phyloP scores from a whole-genome alignment of 2,329 filamentous ascomycete genomes.

The Xylariaceae sp. region DNA sequence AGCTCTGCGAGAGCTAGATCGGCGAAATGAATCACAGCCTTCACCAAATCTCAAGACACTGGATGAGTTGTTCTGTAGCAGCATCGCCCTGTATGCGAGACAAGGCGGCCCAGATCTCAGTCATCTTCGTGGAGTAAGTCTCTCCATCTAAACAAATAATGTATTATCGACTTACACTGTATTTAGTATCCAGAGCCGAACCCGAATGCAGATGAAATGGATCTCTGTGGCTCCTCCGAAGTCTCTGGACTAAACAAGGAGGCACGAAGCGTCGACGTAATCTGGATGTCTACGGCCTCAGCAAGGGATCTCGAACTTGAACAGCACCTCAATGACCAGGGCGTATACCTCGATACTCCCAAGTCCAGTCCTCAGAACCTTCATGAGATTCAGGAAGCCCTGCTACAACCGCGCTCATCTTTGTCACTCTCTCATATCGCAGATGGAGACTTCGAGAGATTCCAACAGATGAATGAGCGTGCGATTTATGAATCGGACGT shows the following conservation, averaged over 20 bases:
- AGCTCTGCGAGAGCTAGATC: constrained; percentile 28
- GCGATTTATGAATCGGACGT: constrained; percentile 10
- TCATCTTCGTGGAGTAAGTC: constrained; percentile 31
- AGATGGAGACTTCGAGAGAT: constrained; percentile 21
- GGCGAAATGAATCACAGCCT: constrained; percentile 17
- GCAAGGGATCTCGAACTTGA: background rate
- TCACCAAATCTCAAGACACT: constrained; percentile 3
- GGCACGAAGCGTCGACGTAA: background rate
- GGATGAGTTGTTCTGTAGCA: background rate
- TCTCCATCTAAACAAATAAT: background rate
- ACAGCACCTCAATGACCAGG: background rate
- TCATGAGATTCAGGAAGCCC: background rate
- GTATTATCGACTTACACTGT: background rate
- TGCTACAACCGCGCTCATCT: constrained; percentile 3
- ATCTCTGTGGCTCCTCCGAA: background rate
- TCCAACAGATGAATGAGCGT: constrained; percentile 12
- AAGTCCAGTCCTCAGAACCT: background rate
- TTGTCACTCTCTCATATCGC: constrained; percentile 19
- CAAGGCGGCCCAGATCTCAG: constrained; percentile 33
- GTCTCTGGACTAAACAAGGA: background rate
- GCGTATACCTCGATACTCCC: background rate
- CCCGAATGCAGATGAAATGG: background rate
- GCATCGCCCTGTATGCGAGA: constrained; percentile 26
- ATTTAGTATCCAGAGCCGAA: background rate
- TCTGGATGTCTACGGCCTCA: background rate